Conservation (phyloP, 148 eudicot species). For the Amaranthus hypochondriacus region DNA sequence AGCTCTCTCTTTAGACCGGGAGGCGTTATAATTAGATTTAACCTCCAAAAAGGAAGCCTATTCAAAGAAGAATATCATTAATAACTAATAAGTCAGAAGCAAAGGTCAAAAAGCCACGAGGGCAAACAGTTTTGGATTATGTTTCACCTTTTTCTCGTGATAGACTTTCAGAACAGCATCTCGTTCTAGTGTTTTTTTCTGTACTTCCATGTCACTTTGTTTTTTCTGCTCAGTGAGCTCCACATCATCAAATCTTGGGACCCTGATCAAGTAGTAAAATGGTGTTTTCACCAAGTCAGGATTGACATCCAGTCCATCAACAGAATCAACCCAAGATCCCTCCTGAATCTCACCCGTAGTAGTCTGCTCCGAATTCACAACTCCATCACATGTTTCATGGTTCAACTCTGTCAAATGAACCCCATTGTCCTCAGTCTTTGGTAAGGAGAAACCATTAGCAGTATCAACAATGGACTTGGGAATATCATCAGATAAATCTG, state of each 20-base stretch:
- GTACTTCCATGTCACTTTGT: conserved; percentile 44
- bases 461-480: conserved; percentile 17
- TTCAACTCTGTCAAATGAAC: background rate
- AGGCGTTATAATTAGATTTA: conserved; percentile 37
- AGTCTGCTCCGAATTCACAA: conserved; percentile 21
- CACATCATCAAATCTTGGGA: conserved; percentile 72
- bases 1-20: conserved; percentile 50
- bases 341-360: conserved; percentile 25
- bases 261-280: conserved; percentile 61
- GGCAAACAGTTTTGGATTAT: conserved; percentile 7
- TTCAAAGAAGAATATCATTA: conserved; percentile 21
- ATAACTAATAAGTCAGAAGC: conserved; percentile 4
- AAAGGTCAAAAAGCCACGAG: background rate
- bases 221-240: conserved; percentile 52
- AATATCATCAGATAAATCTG: conserved; percentile 15
- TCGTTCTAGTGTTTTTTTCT: conserved; percentile 55
- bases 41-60: conserved; percentile 48
- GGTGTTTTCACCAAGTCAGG: conserved; percentile 46
- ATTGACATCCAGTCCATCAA: conserved; percentile 29
- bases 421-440: conserved; percentile 18
- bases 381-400: conserved; percentile 26
- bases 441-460: conserved; percentile 24
- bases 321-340: conserved; percentile 30
- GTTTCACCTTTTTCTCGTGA: conserved; percentile 46
- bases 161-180: conserved; percentile 51